phyloP scores from a whole-genome alignment of 1,139 yeast species.

The Saccharomyces hybrid region DNA sequence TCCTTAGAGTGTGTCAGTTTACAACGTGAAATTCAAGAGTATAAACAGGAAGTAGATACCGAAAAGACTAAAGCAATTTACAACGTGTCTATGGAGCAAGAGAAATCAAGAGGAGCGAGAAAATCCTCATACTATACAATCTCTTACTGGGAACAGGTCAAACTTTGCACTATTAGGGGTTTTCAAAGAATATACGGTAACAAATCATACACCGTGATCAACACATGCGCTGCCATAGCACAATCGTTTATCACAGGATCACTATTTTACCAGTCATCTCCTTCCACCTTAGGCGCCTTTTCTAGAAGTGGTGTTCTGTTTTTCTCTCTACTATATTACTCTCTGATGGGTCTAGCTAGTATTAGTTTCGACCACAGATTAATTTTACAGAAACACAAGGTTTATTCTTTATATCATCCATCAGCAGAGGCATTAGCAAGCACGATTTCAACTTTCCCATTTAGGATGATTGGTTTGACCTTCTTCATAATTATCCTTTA shows the following conservation, averaged over 20 bases:
- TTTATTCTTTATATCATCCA: conserved; percentile 50
- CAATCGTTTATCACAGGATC: conserved; percentile 48
- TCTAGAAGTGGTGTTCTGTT: conserved; percentile 53
- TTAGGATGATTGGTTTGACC: conserved; percentile 40
- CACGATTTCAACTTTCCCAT: conserved; percentile 42
- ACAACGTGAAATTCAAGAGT: conserved; percentile 41
- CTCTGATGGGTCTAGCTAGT: conserved; percentile 50
- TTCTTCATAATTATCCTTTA: conserved; percentile 42
- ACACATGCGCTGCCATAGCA: conserved; percentile 41
- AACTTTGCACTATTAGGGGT: conserved; percentile 42
- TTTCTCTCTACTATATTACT: conserved; percentile 46
- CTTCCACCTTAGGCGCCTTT: conserved; percentile 43
- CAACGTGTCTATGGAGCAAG: conserved; percentile 36
- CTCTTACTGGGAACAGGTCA: conserved; percentile 41
- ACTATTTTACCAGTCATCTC: conserved; percentile 38
- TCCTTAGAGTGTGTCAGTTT: conserved; percentile 43
- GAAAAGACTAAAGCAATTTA: conserved; percentile 36
- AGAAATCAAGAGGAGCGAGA: conserved; percentile 35
- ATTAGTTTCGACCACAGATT: conserved; percentile 46
- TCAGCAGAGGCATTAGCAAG: conserved; percentile 51
- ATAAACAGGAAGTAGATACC: conserved; percentile 36
- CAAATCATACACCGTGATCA: conserved; percentile 42
- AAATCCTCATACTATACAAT: conserved; percentile 43
- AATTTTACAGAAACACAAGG: conserved; percentile 48
- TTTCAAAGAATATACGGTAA: conserved; percentile 47